Percentiles rank a stretch among this genome's conserved stretches.
These are phyloP conservation scores for Heliosperma pusillum DNA, from an alignment of 148 eudicot genomes.

Conservation along the genomic window DNA sequence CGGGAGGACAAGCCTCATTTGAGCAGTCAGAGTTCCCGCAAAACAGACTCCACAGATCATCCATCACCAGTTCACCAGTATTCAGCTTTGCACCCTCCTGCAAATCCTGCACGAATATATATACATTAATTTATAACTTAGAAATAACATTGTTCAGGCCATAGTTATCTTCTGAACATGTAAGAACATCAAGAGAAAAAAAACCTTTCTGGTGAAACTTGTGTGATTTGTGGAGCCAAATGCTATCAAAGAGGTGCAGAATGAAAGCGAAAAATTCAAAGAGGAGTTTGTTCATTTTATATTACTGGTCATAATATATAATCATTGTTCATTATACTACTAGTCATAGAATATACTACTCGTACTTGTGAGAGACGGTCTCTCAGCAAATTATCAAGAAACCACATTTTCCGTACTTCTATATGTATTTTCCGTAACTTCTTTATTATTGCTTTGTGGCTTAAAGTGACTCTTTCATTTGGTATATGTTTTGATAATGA, in stretches of 20 bases:
- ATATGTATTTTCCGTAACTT: no score
- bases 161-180: background rate
- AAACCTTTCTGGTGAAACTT: constrained; percentile 7
- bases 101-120: constrained; percentile 12
- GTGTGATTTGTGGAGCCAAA: constrained; percentile 1
- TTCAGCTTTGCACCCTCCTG: background rate
- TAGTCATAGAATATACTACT: no score
- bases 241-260: background rate
- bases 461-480: no score
- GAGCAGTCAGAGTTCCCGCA: constrained; percentile 35
- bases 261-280: background rate
- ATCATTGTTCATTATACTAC: background rate
- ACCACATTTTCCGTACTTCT: no score
- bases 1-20: constrained; percentile 32
- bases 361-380: no score
- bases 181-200: background rate
- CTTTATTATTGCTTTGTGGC: no score
- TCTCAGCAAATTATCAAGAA: no score
- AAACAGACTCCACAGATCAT: constrained; percentile 28
- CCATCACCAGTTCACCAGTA: constrained; percentile 23
- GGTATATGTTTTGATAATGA: no score
- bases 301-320: background rate
- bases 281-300: background rate
- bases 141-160: background rate
- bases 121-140: constrained; percentile 38